phyloP scores from a whole-genome alignment of 1,139 yeast genomes.

The Geotrichum europaeum region DNA sequence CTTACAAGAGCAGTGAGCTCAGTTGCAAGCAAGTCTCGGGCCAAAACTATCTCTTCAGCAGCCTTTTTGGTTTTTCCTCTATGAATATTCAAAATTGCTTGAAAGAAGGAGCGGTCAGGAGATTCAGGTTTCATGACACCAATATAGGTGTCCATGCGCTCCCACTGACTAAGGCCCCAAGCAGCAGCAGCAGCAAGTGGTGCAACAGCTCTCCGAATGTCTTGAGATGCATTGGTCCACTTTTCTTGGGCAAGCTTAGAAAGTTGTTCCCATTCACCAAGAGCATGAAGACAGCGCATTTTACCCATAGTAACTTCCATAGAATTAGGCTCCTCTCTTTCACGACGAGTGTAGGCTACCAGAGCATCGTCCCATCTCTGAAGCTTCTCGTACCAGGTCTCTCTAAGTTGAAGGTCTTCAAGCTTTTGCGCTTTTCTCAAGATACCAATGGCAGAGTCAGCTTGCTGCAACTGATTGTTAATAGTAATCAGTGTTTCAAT shows the following conservation, averaged over 20 bases:
- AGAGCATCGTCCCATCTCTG: constrained; percentile 99
- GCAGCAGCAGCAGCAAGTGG: constrained; percentile 99
- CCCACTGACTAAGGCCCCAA: constrained; percentile 99
- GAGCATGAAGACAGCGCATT: constrained; percentile 94
- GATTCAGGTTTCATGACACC: constrained; percentile 85
- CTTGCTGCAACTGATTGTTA: constrained; percentile 89
- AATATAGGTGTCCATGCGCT: constrained; percentile 86
- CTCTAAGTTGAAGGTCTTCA: constrained; percentile 86
- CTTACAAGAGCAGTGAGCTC: constrained; percentile 92
- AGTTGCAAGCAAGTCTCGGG: constrained; percentile 83
- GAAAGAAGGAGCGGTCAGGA: constrained; percentile 91
- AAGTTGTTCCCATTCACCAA: constrained; percentile 96
- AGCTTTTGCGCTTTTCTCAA: constrained; percentile 92
- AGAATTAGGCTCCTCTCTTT: constrained; percentile 42
- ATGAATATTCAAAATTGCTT: constrained; percentile 81
- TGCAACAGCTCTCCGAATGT: constrained; percentile 78
- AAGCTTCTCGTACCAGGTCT: constrained; percentile 94
- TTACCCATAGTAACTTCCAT: constrained; percentile 90
- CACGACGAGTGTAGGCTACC: constrained; percentile 68
- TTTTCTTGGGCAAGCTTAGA: constrained; percentile 80
- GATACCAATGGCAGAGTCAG: constrained; percentile 97
- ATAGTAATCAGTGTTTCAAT: constrained; percentile 89
- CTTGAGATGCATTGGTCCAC: constrained; percentile 72
- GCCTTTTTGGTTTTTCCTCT: constrained; percentile 84
- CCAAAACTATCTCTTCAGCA: constrained; percentile 65